These are phyloP conservation scores for Chrysosporium keratinophilum DNA, from an alignment of 2,329 filamentous ascomycete genomes.

Conservation along the genomic window DNA sequence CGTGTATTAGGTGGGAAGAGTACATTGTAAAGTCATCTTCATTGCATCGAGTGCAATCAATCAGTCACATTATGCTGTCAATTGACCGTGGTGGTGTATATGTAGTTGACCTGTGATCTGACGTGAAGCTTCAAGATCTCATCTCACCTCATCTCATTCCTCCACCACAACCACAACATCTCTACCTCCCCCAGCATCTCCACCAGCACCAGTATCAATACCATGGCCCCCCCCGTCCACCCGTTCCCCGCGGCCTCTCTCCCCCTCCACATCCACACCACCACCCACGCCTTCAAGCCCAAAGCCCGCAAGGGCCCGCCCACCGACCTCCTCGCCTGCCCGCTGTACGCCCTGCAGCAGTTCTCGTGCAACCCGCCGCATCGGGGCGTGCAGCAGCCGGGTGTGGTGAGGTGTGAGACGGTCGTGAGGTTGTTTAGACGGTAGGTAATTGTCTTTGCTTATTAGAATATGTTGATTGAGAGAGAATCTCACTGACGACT, in stretches of 20 bases:
- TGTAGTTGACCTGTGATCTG: too few species aligned
- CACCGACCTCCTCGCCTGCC: slow-evolving; percentile 45
- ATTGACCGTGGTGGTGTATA: too few species aligned
- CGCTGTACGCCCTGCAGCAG: slow-evolving; percentile 51
- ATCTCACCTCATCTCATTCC: too few species aligned
- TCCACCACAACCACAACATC: too few species aligned
- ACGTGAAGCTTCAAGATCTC: too few species aligned
- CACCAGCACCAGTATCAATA: too few species aligned
- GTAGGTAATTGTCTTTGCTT: too few species aligned
- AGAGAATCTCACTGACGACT: too few species aligned
- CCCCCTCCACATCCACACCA: slow-evolving; percentile 41
- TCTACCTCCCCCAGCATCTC: neutral
- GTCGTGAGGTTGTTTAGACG: slow-evolving; percentile 49
- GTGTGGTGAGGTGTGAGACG: slow-evolving; percentile 45
- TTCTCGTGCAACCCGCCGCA: slow-evolving; percentile 50
- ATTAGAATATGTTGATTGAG: too few species aligned
- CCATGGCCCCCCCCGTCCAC: slow-evolving; percentile 48
- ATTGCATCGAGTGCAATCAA: neutral
- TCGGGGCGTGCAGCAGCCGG: slow-evolving; percentile 32
- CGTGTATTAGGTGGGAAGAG: neutral
- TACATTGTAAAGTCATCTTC: neutral
- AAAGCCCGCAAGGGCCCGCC: slow-evolving; percentile 43
- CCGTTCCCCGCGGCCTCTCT: slow-evolving; percentile 46
- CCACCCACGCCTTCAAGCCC: slow-evolving; percentile 37
- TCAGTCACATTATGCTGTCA: neutral